Evolutionary conservation across 1,284 basidiomycete species (phyloP), one percentile per base, ranked within the genome.

Genomic region (Ustilago esculenta): DNA sequence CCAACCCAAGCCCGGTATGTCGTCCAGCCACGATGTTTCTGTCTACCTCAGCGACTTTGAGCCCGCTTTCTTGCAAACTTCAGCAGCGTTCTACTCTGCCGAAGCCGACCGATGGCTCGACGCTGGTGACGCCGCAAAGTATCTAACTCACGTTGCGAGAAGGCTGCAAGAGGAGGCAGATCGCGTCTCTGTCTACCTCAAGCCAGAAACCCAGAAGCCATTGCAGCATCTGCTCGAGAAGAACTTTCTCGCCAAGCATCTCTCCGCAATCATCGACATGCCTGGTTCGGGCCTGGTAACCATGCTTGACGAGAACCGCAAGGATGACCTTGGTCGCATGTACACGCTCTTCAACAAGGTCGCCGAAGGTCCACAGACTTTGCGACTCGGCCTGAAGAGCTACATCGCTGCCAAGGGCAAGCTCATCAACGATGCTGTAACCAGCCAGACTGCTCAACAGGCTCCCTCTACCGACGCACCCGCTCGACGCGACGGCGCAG

Each of bases 41-140:
- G 88, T 98, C 7, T 99, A 98, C 84, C 88, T 89, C 70, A 86
- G 87, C 51, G 90, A 93, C 76, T 86, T 98, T 49, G 94, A 98
- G 82, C 91, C 92, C 0, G 86, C 87, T 0, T 87, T 98, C 60
- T 84, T 98, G 39, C 84, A 85, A 25, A 89, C 92, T 68, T 94
- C 91, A 66, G 86, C 88, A 51, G 83, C 84, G 15, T 98, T 93
- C 83, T 99, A 98, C 81, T 84, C 85, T 59, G 83, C 84, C 4
- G 94, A 98, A 82, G 91, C 91, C 3, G 83, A 87, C 55, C 85
- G 85, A 52, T 83, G 94, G 53, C 84, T 95, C 35, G 87, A 89
- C 60, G 86, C 85, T 0, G 91, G 88, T 69, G 90, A 94, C 82
- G 90, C 92, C 0, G 85, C 92, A 8, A 89, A 90, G 65, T 99